Conservation (phyloP, 2,329 filamentous ascomycete genomes). For the Colletotrichum viniferum region DNA sequence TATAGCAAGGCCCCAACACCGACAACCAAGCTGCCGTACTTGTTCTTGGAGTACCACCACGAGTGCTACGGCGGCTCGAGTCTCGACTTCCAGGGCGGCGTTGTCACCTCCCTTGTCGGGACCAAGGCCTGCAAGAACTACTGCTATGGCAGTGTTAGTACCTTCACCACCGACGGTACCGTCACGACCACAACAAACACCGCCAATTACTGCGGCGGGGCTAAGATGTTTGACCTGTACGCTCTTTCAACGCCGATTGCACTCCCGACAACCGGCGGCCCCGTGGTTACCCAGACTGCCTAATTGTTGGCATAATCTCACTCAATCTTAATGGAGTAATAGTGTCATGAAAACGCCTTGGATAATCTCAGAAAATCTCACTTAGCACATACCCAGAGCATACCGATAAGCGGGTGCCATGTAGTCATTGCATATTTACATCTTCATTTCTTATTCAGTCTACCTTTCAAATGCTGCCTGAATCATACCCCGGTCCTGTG, state of each 20-base stretch:
- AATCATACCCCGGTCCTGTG: background rate
- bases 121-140: conserved; percentile 32
- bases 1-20: conserved; percentile 28
- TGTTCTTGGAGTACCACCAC: conserved; percentile 36
- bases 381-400: conserved; percentile 4
- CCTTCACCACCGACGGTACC: conserved; percentile 23
- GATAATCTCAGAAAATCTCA: background rate
- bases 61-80: conserved; percentile 35
- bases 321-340: background rate
- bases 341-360: background rate
- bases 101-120: conserved; percentile 29
- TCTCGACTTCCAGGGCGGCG: conserved; percentile 26
- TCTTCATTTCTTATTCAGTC: background rate
- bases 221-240: conserved; percentile 38
- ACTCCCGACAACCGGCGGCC: conserved; percentile 27
- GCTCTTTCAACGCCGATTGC: conserved; percentile 21
- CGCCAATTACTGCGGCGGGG: conserved; percentile 33
- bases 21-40: conserved; percentile 29
- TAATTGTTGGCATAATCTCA: background rate
- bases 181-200: conserved; percentile 27
- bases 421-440: background rate
- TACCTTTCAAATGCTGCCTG: background rate
- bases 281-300: conserved; percentile 14
- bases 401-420: background rate
- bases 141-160: conserved; percentile 28